phyloP scores from a whole-genome alignment of 2,329 filamentous ascomycete species.

The Alternaria conjuncta region DNA sequence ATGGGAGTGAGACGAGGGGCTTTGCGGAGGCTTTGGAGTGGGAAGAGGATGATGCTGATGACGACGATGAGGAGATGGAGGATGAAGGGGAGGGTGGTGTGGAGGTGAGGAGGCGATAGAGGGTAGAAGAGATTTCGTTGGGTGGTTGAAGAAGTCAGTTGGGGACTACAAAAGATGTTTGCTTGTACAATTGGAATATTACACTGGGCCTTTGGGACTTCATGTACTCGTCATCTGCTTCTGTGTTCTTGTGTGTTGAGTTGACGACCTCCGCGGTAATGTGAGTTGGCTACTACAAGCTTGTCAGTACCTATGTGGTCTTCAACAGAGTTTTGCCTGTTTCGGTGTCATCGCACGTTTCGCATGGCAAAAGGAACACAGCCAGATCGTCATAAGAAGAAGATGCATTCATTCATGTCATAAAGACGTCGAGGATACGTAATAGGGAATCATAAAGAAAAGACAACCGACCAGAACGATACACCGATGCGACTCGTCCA shows the following conservation, averaged over 20 bases:
- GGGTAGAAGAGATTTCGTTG: neutral
- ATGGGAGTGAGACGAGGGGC: neutral
- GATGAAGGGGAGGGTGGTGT: neutral
- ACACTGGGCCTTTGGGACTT: neutral
- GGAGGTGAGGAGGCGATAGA: neutral
- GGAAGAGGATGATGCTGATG: neutral
- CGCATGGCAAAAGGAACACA: too few species aligned
- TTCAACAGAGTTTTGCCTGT: accelerated
- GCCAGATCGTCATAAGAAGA: neutral
- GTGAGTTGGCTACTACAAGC: too few species aligned
- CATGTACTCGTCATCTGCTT: neutral
- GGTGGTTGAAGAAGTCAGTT: neutral
- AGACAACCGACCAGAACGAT: neutral
- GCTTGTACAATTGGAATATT: too few species aligned
- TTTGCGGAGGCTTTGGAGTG: neutral
- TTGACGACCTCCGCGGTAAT: neutral
- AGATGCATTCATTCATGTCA: neutral
- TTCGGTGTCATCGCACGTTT: accelerated
- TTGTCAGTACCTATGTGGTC: accelerated
- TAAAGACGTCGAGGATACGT: neutral
- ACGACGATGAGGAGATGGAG: neutral
- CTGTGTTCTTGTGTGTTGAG: neutral
- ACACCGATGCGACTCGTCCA: neutral
- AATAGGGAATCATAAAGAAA: neutral
- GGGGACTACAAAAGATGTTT: too few species aligned